These are phyloP conservation scores for Dactylellina sp. DNA, from an alignment of 2,329 filamentous ascomycete genomes.

Conservation along the genomic window DNA sequence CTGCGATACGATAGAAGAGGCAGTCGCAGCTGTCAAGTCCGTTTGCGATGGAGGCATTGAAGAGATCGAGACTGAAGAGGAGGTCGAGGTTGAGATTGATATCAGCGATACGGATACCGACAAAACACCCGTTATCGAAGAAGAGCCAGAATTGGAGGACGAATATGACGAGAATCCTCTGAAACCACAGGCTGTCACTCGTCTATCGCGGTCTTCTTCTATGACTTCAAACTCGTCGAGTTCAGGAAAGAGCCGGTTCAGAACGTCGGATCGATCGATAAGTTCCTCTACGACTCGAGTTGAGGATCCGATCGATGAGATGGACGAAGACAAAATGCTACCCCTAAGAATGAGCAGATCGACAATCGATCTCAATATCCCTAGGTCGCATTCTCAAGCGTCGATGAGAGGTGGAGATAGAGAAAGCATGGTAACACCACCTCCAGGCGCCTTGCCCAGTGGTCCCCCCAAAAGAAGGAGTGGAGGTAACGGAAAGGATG, in stretches of 20 bases:
- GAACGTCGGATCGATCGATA: constrained; percentile 48
- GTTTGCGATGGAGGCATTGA: constrained; percentile 51
- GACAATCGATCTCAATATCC: constrained; percentile 38
- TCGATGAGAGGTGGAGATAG: constrained; percentile 50
- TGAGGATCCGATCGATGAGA: constrained; percentile 52
- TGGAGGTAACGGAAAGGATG: constrained; percentile 52
- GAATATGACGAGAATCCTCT: constrained; percentile 51
- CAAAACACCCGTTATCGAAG: constrained; percentile 53
- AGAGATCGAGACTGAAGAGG: constrained; percentile 54
- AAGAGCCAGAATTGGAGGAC: constrained; percentile 47
- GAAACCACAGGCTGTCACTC: constrained; percentile 39
- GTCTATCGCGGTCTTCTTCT: constrained; percentile 51
- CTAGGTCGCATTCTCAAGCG: constrained; percentile 40
- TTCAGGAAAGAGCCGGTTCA: constrained; percentile 42
- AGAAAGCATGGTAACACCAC: constrained; percentile 46
- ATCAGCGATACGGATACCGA: constrained; percentile 55
- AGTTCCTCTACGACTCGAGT: constrained; percentile 44
- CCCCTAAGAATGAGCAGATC: constrained; percentile 51
- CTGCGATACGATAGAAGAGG: constrained; percentile 41
- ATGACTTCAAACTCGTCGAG: constrained; percentile 52
- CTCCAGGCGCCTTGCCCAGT: constrained; percentile 23
- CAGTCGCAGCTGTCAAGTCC: constrained; percentile 44
- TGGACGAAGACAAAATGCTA: constrained; percentile 50
- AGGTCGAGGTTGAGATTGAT: constrained; percentile 53
- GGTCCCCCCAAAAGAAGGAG: constrained; percentile 36